Base-by-base conservation (phyloP, 106 monocot species). In the Phalaenopsis aphrodite region DNA sequence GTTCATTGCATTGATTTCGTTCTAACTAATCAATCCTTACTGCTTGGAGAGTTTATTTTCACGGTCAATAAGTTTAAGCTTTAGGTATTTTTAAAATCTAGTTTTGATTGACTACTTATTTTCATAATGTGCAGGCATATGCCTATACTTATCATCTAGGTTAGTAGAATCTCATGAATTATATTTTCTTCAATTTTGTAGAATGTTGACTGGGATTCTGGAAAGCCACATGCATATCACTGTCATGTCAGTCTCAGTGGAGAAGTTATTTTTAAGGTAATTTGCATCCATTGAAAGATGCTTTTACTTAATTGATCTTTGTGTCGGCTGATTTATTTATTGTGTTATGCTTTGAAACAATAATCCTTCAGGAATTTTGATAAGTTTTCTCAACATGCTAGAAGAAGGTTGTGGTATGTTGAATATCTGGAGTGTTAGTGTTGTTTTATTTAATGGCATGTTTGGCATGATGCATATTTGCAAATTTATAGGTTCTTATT, bases 141-240 rank as follows among this genome's bases (percentile, higher is more conserved):
- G 56, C 6, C 14, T 37, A 41, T 38, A 3, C 5, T 58, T 57
- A 18, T 56, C 23, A 19, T 19, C 21, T 49, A 18, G 38, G 5
- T 72, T 68, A 68, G 68, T 38, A 8, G 16, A 69, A 69, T 39
- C 30, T 69, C 37, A 81, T 55, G 18, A 36, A 19, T 72, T 9
- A 38, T 52, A 14, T 71, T 65, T 77, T 41, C 19, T n/a, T 42
- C 11, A 73, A 52, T 21, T 42, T 66, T 84, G 57, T 82, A 92
- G 92, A 85, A 61, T 82, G 46, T 84, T 48, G 86, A 88, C 41
- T 89, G 87, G 89, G 82, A 89, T 41, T 72, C 82, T 5, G 21
- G 38, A 12, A 87, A 83, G 81, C 80, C 86, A 73, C 82, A 89
- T 72, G 79, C 84, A 8, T 92, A 89, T 68, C 82, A 89, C 36